A percentile compares a stretch with the other conserved stretches of the same genome.
These are phyloP conservation scores for Agastache rugosa DNA, from an alignment of 257 asterid species.

Conservation along the genomic window DNA sequence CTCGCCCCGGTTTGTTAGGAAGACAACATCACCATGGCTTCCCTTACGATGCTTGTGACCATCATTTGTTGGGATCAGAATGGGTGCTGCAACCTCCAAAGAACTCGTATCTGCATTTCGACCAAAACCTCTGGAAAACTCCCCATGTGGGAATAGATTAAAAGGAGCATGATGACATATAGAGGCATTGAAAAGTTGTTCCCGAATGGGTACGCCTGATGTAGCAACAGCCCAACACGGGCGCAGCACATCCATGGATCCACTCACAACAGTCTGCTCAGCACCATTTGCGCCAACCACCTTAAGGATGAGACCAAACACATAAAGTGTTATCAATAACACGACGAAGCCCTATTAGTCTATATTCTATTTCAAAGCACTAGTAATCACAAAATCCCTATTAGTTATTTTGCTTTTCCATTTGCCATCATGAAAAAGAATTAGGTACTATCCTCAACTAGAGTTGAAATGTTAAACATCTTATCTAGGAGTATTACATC, in stretches of 20 bases:
- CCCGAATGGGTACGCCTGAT: slow-evolving; percentile 94
- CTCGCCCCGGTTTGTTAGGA: slow-evolving; percentile 98
- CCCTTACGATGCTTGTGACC: slow-evolving; percentile 92
- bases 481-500: no score
- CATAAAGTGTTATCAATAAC: slow-evolving; percentile 7
- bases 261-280: slow-evolving; percentile 91
- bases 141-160: slow-evolving; percentile 86
- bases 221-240: slow-evolving; percentile 99
- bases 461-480: no score
- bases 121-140: slow-evolving; percentile 73
- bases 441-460: no score
- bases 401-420: no score
- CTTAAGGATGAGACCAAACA: slow-evolving; percentile 45
- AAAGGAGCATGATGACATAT: slow-evolving; percentile 92
- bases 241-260: slow-evolving; percentile 91
- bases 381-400: background rate
- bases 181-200: slow-evolving; percentile 96
- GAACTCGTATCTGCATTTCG: slow-evolving; percentile 62
- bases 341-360: slow-evolving; percentile 3
- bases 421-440: no score
- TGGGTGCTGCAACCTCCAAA: slow-evolving; percentile 92
- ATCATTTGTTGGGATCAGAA: slow-evolving; percentile 80
- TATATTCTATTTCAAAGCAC: slow-evolving; percentile 1
- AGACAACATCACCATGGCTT: slow-evolving; percentile 91
- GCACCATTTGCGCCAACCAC: slow-evolving; percentile 98